A percentile compares a stretch with the other conserved stretches of the same genome.
Evolutionary conservation across 495 filamentous ascomycete species (phyloP).

Genomic region (Penicillium coprophilum): DNA sequence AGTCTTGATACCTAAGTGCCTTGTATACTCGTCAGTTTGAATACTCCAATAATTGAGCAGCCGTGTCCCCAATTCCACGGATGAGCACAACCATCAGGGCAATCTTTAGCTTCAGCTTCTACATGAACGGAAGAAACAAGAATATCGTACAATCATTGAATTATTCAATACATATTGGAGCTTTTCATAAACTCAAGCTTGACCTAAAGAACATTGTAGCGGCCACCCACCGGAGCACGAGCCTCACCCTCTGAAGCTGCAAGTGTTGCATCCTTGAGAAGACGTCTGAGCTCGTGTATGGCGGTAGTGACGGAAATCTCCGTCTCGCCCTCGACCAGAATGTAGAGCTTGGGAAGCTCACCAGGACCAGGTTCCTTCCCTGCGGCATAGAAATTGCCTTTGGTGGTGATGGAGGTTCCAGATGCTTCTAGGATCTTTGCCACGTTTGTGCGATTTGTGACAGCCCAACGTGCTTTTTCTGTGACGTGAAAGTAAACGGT

Average conservation of each 20-base stretch:
- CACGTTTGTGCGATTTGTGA: slow-evolving; percentile 98
- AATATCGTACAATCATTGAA: slow-evolving; percentile 23
- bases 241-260: slow-evolving; percentile 84
- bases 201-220: slow-evolving; percentile 81
- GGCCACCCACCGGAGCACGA: slow-evolving; percentile 74
- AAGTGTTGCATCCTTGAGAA: slow-evolving; percentile 89
- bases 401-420: slow-evolving; percentile 95
- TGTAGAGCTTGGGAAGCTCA: slow-evolving; percentile 87
- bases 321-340: slow-evolving; percentile 95
- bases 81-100: not conserved
- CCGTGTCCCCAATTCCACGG: not conserved
- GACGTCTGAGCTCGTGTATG: slow-evolving; percentile 83
- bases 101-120: not conserved
- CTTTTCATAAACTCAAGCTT: slow-evolving; percentile 54
- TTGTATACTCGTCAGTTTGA: too few relatives aligned
- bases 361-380: slow-evolving; percentile 76
- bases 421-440: slow-evolving; percentile 96
- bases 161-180: not conserved
- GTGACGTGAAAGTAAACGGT: slow-evolving; percentile 22
- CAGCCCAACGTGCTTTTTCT: slow-evolving; percentile 97
- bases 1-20: too few relatives aligned
- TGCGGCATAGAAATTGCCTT: slow-evolving; percentile 81
- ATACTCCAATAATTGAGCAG: too few relatives aligned
- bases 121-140: not conserved
- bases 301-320: slow-evolving; percentile 89